phyloP scores from a whole-genome alignment of 164 flowering plant species.

The Malania oleifera region DNA sequence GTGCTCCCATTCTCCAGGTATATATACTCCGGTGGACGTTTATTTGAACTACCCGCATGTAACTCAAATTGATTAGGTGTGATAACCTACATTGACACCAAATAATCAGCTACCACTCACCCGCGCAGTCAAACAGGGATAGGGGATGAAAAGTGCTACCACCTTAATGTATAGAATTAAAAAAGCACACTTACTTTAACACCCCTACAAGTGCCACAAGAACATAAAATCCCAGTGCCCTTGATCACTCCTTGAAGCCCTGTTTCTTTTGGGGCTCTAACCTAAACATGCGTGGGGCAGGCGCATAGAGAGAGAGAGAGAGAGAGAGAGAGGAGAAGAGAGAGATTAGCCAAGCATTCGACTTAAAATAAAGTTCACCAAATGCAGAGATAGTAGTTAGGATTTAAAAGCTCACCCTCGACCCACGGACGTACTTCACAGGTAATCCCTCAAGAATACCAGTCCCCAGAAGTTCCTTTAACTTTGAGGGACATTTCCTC shows the following conservation, averaged over 20 bases:
- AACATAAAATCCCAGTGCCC: slow-evolving; percentile 63
- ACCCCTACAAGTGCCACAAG: slow-evolving; percentile 57
- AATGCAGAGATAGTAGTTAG: not conserved
- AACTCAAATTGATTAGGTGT: slow-evolving; percentile 53
- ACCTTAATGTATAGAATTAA: not conserved
- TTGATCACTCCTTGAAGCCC: slow-evolving; percentile 56
- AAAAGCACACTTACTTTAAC: slow-evolving; percentile 34
- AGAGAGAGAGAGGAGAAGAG: not conserved
- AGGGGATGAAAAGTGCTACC: not conserved
- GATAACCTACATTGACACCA: slow-evolving; percentile 41
- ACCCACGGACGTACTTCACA: slow-evolving; percentile 45
- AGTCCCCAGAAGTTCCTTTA: slow-evolving; percentile 60
- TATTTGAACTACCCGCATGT: slow-evolving; percentile 77
- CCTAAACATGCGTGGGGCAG: too few relatives aligned
- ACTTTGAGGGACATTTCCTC: slow-evolving; percentile 37
- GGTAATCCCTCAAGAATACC: slow-evolving; percentile 64
- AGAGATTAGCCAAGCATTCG: not conserved
- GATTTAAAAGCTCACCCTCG: slow-evolving; percentile 34
- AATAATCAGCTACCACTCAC: not conserved
- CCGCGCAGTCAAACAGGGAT: not conserved
- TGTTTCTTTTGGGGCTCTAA: slow-evolving; percentile 12
- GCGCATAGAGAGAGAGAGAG: too few relatives aligned
- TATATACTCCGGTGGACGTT: slow-evolving; percentile 63
- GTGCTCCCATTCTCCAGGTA: slow-evolving; percentile 67
- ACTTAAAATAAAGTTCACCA: not conserved